Conservation (phyloP, 2,329 filamentous ascomycete genomes). For the Colletotrichum sp. region DNA sequence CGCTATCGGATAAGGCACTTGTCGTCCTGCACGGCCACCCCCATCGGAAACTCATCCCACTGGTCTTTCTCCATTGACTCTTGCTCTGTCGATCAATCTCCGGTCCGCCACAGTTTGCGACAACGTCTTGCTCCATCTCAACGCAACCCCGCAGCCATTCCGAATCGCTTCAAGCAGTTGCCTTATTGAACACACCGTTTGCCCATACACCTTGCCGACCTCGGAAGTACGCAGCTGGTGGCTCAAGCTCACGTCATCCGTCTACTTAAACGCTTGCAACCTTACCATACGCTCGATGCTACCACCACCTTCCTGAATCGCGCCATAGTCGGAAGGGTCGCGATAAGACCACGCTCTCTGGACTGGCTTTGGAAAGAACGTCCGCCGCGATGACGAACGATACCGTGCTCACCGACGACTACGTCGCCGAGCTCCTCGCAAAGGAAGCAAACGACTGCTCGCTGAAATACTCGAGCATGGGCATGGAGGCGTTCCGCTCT, state of each 20-base stretch:
- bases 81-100: conserved; percentile 1
- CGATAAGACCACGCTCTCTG: neutral
- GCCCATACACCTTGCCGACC: neutral
- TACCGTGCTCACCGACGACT: conserved; percentile 72
- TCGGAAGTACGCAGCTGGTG: neutral
- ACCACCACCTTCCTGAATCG: neutral
- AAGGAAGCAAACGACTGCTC: conserved; percentile 80
- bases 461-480: conserved; percentile 75
- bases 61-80: neutral
- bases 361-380: neutral
- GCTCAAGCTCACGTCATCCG: neutral
- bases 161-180: neutral
- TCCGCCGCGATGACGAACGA: conserved; percentile 45
- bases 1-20: neutral
- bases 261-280: neutral
- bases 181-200: neutral
- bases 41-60: neutral
- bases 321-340: neutral
- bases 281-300: neutral
- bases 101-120: conserved; percentile 1
- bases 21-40: neutral
- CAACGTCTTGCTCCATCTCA: neutral
- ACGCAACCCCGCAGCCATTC: neutral
- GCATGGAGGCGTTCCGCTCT: conserved; percentile 67
- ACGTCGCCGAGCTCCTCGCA: conserved; percentile 79